Conservation (phyloP, 2,329 filamentous ascomycete genomes). For the Exophiala viscosa region DNA sequence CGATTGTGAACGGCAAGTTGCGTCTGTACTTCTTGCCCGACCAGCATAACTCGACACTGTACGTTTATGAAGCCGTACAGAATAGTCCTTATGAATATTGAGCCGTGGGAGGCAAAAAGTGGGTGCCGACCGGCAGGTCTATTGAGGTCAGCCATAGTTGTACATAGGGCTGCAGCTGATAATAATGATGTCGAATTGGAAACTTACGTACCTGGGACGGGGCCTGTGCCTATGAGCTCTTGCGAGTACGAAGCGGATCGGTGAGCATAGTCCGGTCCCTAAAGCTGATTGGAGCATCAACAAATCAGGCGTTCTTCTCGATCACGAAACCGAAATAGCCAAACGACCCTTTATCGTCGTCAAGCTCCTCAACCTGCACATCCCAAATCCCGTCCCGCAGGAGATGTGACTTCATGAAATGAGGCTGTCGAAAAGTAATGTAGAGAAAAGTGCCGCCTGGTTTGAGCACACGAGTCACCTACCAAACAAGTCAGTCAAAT, state of each 20-base stretch:
- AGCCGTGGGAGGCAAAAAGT: background rate
- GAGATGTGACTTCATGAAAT: slow-evolving; percentile 52
- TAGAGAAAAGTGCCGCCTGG: slow-evolving; percentile 50
- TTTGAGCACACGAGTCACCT: slow-evolving; percentile 49
- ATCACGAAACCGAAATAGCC: slow-evolving; percentile 50
- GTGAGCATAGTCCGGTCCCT: too few species aligned
- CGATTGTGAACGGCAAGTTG: slow-evolving; percentile 43
- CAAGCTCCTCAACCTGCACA: slow-evolving; percentile 43
- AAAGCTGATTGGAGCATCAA: too few species aligned
- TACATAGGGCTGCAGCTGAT: too few species aligned
- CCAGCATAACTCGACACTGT: slow-evolving; percentile 46
- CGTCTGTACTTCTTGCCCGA: slow-evolving; percentile 49
- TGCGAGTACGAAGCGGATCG: too few species aligned
- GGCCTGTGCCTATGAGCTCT: too few species aligned
- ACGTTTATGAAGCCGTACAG: slow-evolving; percentile 44
- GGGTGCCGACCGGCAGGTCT: too few species aligned
- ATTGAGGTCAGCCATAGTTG: too few species aligned
- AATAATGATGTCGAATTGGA: too few species aligned
- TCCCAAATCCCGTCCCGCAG: slow-evolving; percentile 44
- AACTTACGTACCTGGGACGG: too few species aligned
- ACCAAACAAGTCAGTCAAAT: slow-evolving; percentile 2
- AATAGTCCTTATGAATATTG: slow-evolving; percentile 18
- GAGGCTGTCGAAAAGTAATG: slow-evolving; percentile 54
- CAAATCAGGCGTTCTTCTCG: slow-evolving; percentile 29
- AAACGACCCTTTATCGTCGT: slow-evolving; percentile 41